Evolutionary conservation across 768 basidiomycete genomes (phyloP).

Genomic region (Lactarius evosmus): DNA sequence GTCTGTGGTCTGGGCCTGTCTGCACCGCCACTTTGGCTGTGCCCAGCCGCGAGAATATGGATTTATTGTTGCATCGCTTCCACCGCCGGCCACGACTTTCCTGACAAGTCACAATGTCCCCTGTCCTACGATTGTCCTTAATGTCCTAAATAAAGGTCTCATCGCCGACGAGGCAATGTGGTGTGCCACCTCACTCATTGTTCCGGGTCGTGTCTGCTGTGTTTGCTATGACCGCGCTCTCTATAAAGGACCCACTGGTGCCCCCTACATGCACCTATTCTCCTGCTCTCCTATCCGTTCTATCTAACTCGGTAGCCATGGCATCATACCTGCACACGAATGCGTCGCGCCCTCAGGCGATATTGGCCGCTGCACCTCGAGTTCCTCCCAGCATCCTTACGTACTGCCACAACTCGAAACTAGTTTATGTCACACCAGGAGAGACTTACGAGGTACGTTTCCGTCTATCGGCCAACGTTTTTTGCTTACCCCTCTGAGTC

Average conservation of each 20-base stretch:
- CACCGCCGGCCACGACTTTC: too few species aligned
- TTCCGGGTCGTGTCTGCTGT: background rate
- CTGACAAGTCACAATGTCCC: background rate
- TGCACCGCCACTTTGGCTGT: too few species aligned
- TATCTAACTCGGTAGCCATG: background rate
- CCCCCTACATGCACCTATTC: background rate
- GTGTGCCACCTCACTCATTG: background rate
- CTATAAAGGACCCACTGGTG: background rate
- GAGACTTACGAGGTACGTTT: conserved; percentile 29
- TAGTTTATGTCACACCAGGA: conserved; percentile 35
- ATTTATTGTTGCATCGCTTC: too few species aligned
- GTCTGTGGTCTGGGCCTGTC: too few species aligned
- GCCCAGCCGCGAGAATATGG: too few species aligned
- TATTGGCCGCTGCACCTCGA: background rate
- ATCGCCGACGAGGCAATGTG: background rate
- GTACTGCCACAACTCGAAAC: conserved; percentile 29
- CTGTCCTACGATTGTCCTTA: background rate
- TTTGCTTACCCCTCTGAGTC: background rate
- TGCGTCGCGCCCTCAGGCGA: background rate
- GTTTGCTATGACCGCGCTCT: background rate
- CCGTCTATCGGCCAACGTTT: background rate
- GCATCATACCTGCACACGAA: background rate
- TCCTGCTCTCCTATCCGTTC: background rate
- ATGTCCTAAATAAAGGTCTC: background rate
- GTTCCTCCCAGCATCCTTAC: conserved; percentile 28